Evolutionary conservation across 495 filamentous ascomycete genomes (phyloP).

Genomic region (Aspergillus incahuasiensis): DNA sequence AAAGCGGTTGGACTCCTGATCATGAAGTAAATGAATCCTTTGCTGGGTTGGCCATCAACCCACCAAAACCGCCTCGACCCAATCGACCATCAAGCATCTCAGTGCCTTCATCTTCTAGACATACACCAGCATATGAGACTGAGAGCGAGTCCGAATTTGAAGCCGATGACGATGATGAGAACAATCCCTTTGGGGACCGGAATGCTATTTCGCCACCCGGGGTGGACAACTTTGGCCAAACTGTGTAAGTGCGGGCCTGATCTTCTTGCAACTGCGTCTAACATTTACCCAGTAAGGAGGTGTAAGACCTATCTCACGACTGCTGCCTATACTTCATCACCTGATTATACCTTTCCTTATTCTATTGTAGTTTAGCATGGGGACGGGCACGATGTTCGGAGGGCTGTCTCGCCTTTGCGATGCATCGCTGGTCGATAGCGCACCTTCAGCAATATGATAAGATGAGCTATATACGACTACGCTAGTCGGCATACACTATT

Average conservation of each 20-base stretch:
- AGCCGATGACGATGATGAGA: constrained; percentile 55
- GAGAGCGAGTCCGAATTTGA: constrained; percentile 47
- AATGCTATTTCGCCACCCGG: constrained; percentile 64
- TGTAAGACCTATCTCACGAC: background rate
- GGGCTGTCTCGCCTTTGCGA: background rate
- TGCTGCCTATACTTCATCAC: background rate
- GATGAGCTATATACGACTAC: background rate
- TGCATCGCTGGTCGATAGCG: background rate
- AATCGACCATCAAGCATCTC: constrained; percentile 29
- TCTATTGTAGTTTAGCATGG: background rate
- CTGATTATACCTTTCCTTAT: background rate
- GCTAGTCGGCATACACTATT: background rate
- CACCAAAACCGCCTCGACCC: constrained; percentile 40
- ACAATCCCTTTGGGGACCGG: constrained; percentile 74
- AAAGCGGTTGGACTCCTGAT: constrained; percentile 33
- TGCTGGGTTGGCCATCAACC: constrained; percentile 37
- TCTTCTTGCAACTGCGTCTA: background rate
- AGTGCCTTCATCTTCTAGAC: constrained; percentile 24
- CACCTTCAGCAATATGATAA: background rate
- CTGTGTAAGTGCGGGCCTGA: constrained; percentile 34
- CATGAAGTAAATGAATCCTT: constrained; percentile 32
- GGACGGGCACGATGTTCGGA: background rate
- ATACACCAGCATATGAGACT: constrained; percentile 22
- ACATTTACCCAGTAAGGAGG: constrained; percentile 13
- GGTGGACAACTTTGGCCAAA: constrained; percentile 45